Evolutionary conservation across 805 yeast species (phyloP), one percentile per base, ranked within the genome.

Genomic region (Ogataea ganodermae): DNA sequence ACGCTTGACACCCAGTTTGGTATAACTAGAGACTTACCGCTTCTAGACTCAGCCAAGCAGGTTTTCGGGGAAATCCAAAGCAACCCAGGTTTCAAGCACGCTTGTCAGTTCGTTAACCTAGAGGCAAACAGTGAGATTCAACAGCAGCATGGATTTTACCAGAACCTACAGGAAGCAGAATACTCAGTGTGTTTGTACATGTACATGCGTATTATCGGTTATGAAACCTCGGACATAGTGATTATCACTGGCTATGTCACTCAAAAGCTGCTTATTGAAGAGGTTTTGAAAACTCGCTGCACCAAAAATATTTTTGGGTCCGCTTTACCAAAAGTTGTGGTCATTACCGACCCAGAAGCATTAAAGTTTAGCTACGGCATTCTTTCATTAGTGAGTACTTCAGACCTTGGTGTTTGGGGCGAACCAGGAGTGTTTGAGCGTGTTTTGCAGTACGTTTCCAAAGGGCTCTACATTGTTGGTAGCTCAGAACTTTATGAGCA

Each of bases 81-180:
- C 6, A 50, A 43, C 20, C 46, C 75, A 3, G 79, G 79, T 0
- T 64, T 75, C 41, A 44, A 41, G 21, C 44, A 61, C 35, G 51
- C 51, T 12, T 51, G 48, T 24, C 71, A 72, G 50, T 60, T 71
- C 37, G 52, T 74, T 33, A 48, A 63, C 36, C 66, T 71, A 27
- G 54, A 60, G 16, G 68, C 64, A 9, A 42, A 49, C 6, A 65
- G 65, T 6, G 75, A 70, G 37, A 47, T 57, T 1, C 63, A 61
- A 39, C 57, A 60, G 2, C 42, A 49, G 1, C 57, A 63, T 1
- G 60, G 57, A 1, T 49, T 58, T 24, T 61, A 42, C 61, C 75
- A 70, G 32, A 75, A 75, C 47, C 44, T 71, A n/a, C 68, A 63
- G 8, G 80, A 80, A 52, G 83, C 82, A 0, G 79, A 76, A 50